Evolutionary conservation across 139 green algal genomes (phyloP), one percentile per base, ranked within the genome.

Genomic region (Choricystis sp.): DNA sequence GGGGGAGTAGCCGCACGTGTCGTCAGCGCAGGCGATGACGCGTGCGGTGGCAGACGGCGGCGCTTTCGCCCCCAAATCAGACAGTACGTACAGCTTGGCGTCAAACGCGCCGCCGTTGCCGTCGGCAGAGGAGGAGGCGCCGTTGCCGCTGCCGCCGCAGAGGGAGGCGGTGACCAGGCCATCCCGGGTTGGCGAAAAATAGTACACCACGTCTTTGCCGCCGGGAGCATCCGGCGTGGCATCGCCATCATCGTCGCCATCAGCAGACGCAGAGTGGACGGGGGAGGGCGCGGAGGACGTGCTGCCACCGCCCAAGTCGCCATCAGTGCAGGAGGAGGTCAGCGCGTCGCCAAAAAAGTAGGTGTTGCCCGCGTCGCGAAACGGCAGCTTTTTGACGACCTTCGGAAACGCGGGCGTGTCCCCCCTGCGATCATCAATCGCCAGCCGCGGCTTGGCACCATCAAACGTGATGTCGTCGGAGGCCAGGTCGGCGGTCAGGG

Each of bases 201-300:
- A 76, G 63, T 79, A 79, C 5, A 68, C 69, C 25, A 73, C 66
- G 56, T 79, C 73, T 69, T 79, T 63, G 19, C 9, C 40, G 26
- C 58, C 72, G 58, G 20, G 1, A 26, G 62, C 65, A 2, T 55
- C n/a, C 0, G 57, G 19, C 26, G 24, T 48, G 26, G n/a, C 19
- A 14, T 3, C 21, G 58, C 19, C 21, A 14, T 31, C 24, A 14
- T 9, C n/a, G 48, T 61, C 29, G 59, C 65, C 3, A 26, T 29
- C 14, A 70, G 29, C 0, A 19, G 5, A n/a, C n/a, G n/a, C n/a
- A n/a, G n/a, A n/a, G n/a, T n/a, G n/a, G n/a, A n/a, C n/a, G 9
- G 40, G 40, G 40, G 16, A 16, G 9, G 40, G 16, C 40, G 40
- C 40, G 40, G 40, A 9, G 9, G 40, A 52, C 40, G 66, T 56